These are phyloP conservation scores for Exophiala bonariae DNA, from an alignment of 2,329 filamentous ascomycete species.

Conservation along the genomic window DNA sequence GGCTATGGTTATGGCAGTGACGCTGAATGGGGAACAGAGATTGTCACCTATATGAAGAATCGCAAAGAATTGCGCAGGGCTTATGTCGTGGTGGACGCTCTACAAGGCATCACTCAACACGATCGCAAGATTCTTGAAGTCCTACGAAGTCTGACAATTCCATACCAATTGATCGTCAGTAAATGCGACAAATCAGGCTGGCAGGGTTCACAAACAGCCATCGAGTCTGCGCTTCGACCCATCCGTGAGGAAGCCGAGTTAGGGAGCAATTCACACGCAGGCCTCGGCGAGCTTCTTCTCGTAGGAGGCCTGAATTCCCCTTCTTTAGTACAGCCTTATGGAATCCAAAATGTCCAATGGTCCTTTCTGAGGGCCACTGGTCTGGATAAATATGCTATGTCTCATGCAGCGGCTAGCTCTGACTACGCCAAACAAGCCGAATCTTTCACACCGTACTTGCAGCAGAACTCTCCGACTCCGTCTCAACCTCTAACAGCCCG, in stretches of 20 bases:
- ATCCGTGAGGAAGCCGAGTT: slow-evolving; percentile 11
- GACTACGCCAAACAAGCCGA: too few relatives aligned
- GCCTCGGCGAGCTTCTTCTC: slow-evolving; percentile 31
- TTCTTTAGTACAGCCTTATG: slow-evolving; percentile 37
- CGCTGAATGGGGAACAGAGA: slow-evolving; percentile 64
- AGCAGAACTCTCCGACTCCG: too few relatives aligned
- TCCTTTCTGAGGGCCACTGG: slow-evolving; percentile 64
- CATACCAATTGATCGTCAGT: slow-evolving; percentile 65
- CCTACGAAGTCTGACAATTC: slow-evolving; percentile 57
- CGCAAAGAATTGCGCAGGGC: slow-evolving; percentile 63
- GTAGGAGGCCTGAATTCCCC: slow-evolving; percentile 43
- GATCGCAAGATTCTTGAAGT: slow-evolving; percentile 59
- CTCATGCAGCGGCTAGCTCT: too few relatives aligned
- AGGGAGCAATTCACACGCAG: slow-evolving; percentile 12
- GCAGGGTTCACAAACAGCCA: slow-evolving; percentile 32
- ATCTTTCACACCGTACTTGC: too few relatives aligned
- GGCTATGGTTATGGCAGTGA: slow-evolving; percentile 67
- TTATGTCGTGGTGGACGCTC: slow-evolving; percentile 65
- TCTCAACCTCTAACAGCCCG: not conserved
- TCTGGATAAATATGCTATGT: slow-evolving; percentile 43
- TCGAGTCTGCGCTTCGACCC: slow-evolving; percentile 8
- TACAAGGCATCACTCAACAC: slow-evolving; percentile 62
- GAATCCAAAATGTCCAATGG: slow-evolving; percentile 63
- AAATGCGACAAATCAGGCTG: slow-evolving; percentile 62
- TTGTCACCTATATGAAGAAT: slow-evolving; percentile 65